phyloP scores from a whole-genome alignment of 1,284 basidiomycete species.

The Marasmius sp. region DNA sequence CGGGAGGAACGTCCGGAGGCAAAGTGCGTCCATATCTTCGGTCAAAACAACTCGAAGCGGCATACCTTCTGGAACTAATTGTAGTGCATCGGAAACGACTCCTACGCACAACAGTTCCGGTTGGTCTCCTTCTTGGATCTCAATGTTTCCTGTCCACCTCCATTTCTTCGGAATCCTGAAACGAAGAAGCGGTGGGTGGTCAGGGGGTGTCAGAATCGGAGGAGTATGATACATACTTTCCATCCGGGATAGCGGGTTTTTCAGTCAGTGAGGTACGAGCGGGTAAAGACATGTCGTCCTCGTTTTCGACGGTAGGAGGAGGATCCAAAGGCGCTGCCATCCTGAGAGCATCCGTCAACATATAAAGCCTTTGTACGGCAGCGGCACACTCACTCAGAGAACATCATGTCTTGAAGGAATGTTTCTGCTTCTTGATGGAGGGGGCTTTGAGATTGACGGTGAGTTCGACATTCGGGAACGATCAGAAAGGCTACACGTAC shows the following conservation, averaged over 20 bases:
- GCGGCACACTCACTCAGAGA: background rate
- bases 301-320: background rate
- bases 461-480: no score
- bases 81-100: constrained; percentile 1
- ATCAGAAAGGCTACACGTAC: background rate
- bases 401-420: constrained; percentile 1
- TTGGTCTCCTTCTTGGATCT: background rate
- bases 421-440: background rate
- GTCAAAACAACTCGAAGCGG: constrained; percentile 11
- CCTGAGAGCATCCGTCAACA: background rate
- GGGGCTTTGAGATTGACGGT: background rate
- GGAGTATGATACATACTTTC: background rate
- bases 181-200: background rate
- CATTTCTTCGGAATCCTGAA: constrained; percentile 6
- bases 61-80: background rate
- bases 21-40: background rate
- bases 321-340: background rate
- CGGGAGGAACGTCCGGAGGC: constrained; percentile 2
- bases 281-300: background rate
- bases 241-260: background rate
- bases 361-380: no score
- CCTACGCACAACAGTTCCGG: background rate
- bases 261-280: background rate
- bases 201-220: background rate
- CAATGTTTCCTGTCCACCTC: constrained; percentile 8